Evolutionary conservation across 2,329 filamentous ascomycete genomes (phyloP).

Genomic region (Monosporascus sp.): DNA sequence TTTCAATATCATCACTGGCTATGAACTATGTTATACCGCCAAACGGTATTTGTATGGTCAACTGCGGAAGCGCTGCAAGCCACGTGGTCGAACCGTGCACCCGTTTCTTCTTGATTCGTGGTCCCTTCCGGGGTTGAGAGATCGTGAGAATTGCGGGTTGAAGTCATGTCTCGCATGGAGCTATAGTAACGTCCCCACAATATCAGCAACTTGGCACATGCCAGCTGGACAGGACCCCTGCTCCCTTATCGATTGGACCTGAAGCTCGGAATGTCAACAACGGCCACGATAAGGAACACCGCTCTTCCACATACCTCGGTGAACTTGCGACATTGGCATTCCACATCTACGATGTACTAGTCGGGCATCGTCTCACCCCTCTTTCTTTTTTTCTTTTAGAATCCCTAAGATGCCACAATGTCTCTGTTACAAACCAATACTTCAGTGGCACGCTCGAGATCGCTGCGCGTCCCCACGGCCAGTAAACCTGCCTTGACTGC

Average conservation of each 20-base stretch:
- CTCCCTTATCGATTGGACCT: background rate
- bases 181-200: background rate
- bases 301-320: background rate
- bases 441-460: conserved; percentile 24
- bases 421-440: conserved; percentile 25
- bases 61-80: too few relatives aligned
- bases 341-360: background rate
- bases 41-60: too few relatives aligned
- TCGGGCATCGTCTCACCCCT: background rate
- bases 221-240: too few relatives aligned
- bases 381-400: background rate
- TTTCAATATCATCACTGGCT: too few relatives aligned
- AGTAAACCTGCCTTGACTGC: conserved; percentile 23
- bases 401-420: conserved; percentile 24
- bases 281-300: background rate
- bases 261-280: background rate
- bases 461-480: conserved; percentile 15
- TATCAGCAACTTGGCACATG: background rate
- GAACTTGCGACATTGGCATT: background rate
- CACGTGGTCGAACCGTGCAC: too few relatives aligned
- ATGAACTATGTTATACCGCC: too few relatives aligned
- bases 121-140: too few relatives aligned
- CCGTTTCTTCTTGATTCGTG: too few relatives aligned
- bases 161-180: too few relatives aligned
- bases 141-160: too few relatives aligned